These are phyloP conservation scores for Chlamydomonas applanata DNA, from an alignment of 139 green algal genomes.

Conservation along the genomic window DNA sequence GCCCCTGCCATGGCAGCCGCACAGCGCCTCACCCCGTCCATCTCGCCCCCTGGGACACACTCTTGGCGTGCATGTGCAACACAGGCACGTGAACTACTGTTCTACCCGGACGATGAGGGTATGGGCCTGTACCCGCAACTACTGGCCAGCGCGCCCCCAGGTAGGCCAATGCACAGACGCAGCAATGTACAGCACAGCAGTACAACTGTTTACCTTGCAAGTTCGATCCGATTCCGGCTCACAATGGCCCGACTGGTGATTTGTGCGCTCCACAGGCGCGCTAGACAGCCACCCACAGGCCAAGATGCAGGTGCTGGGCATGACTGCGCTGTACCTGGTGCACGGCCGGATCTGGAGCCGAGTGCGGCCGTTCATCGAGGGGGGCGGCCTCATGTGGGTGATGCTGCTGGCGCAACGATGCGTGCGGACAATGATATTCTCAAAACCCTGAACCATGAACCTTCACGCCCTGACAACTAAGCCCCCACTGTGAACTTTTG, in stretches of 20 bases:
- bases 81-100: conserved; percentile 40
- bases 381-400: conserved; percentile 34
- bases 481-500: too few species aligned
- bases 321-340: conserved; percentile 40
- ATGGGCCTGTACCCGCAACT: conserved; percentile 42
- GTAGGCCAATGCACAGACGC: too few species aligned
- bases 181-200: too few species aligned
- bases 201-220: too few species aligned
- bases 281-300: conserved; percentile 20
- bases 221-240: too few species aligned
- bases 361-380: conserved; percentile 44
- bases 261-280: too few species aligned
- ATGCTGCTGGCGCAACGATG: too few species aligned
- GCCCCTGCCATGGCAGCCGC: too few species aligned
- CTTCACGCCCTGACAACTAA: too few species aligned
- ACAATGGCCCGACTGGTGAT: too few species aligned
- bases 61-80: neutral
- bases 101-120: conserved; percentile 25
- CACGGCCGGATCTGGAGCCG: conserved; percentile 31
- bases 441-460: too few species aligned
- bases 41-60: neutral
- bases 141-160: conserved; percentile 23
- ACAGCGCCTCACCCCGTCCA: neutral
- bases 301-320: conserved; percentile 19
- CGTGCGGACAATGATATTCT: too few species aligned